Conservation (phyloP, 2,329 filamentous ascomycete genomes). For the Alternaria ethzedia region DNA sequence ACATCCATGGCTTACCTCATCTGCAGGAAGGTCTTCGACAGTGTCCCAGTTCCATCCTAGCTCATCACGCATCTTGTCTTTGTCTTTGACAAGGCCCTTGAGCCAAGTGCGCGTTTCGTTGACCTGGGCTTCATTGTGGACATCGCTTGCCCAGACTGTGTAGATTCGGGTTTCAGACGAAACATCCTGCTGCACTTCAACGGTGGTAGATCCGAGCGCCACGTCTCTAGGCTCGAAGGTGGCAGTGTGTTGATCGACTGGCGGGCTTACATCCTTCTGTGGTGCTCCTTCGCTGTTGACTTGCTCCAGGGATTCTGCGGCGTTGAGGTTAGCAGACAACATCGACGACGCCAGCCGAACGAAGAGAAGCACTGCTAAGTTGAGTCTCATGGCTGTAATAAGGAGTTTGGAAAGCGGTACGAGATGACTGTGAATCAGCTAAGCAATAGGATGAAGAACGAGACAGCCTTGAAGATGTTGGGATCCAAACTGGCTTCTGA, state of each 20-base stretch:
- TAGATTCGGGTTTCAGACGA: background rate
- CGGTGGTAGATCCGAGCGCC: background rate
- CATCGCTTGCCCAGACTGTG: background rate
- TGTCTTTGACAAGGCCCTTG: background rate
- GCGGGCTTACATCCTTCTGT: background rate
- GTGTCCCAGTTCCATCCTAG: background rate
- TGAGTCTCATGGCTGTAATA: background rate
- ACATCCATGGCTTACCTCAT: background rate
- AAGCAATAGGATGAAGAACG: background rate
- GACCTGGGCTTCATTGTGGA: background rate
- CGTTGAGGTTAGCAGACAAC: background rate
- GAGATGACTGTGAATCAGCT: background rate
- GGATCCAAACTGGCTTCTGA: background rate
- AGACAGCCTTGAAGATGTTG: background rate
- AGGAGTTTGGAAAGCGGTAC: background rate
- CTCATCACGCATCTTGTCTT: background rate
- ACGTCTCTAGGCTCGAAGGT: background rate
- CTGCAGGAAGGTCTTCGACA: accelerated
- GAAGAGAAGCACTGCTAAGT: background rate
- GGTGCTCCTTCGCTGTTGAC: background rate
- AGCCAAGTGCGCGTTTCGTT: background rate
- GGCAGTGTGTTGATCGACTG: background rate
- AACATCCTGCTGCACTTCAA: background rate
- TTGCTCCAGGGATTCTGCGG: background rate
- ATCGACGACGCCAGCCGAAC: background rate